Evolutionary conservation across 2,329 filamentous ascomycete genomes (phyloP).

Genomic region (Colletotrichum gigasporum): DNA sequence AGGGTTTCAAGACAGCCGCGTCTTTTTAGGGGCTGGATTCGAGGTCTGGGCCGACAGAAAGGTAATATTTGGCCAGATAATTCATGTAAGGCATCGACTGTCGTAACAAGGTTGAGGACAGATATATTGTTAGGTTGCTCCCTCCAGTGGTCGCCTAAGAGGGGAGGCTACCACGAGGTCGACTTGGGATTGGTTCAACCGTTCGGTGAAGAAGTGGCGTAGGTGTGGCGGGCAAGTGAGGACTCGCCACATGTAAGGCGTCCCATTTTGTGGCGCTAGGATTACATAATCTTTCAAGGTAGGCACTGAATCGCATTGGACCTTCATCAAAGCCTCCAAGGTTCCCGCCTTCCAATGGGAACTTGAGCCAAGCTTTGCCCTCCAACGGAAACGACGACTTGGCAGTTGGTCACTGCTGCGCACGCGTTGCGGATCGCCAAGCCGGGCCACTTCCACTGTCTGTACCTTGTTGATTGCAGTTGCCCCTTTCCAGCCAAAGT

Average conservation of each 20-base stretch:
- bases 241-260: conserved; percentile 11
- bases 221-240: conserved; percentile 10
- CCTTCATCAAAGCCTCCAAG: too few species aligned
- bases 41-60: background rate
- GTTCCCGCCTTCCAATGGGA: too few species aligned
- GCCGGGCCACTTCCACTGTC: conserved; percentile 12
- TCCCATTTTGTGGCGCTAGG: conserved; percentile 9
- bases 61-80: background rate
- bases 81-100: background rate
- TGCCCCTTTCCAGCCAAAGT: background rate
- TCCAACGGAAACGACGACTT: background rate
- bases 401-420: conserved; percentile 6
- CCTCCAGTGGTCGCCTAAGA: background rate
- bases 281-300: background rate
- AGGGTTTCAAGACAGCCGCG: background rate
- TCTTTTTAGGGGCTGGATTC: background rate
- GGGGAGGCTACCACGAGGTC: background rate
- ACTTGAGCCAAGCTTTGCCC: background rate
- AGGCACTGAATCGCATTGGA: too few species aligned
- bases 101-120: background rate
- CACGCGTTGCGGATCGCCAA: conserved; percentile 7
- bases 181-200: background rate
- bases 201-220: conserved; percentile 7
- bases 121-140: background rate
- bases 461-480: background rate